phyloP scores from a whole-genome alignment of 2,329 filamentous ascomycete genomes.

The Fusarium sororula region DNA sequence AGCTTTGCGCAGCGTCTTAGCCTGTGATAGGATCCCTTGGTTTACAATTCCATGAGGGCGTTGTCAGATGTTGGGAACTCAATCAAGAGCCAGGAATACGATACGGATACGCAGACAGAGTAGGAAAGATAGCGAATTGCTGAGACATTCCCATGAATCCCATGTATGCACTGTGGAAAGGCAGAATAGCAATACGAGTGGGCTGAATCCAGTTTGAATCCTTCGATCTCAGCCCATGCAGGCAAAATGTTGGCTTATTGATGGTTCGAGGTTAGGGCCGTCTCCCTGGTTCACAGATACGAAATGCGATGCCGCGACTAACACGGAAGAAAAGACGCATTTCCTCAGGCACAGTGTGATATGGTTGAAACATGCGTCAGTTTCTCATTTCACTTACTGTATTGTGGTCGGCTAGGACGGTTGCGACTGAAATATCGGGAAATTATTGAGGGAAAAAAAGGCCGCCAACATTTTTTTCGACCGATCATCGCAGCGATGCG shows the following conservation, averaged over 20 bases:
- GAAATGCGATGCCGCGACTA: conserved; percentile 21
- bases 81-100: conserved; percentile 7
- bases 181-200: conserved; percentile 14
- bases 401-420: conserved; percentile 18
- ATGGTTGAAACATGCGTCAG: neutral
- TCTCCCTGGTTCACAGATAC: conserved; percentile 16
- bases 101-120: conserved; percentile 11
- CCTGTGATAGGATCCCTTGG: neutral
- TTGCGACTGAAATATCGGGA: conserved; percentile 14
- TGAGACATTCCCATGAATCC: conserved; percentile 2
- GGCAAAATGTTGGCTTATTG: conserved; percentile 3
- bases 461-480: conserved; percentile 14
- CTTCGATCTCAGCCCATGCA: conserved; percentile 17
- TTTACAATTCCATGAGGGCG: neutral
- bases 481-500: conserved; percentile 17
- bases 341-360: conserved; percentile 33
- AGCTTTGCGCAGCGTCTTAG: conserved; percentile 4
- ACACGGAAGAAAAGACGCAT: conserved; percentile 17
- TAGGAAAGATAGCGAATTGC: neutral
- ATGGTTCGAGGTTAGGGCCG: conserved; percentile 4
- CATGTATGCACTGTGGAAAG: conserved; percentile 2
- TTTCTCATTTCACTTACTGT: conserved; percentile 13
- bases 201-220: conserved; percentile 10
- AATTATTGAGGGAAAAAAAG: conserved; percentile 10
- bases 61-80: neutral